Evolutionary conservation across 2,329 filamentous ascomycete genomes (phyloP), one percentile per base, ranked within the genome.

Genomic region (Coleophoma eucalyptorum): DNA sequence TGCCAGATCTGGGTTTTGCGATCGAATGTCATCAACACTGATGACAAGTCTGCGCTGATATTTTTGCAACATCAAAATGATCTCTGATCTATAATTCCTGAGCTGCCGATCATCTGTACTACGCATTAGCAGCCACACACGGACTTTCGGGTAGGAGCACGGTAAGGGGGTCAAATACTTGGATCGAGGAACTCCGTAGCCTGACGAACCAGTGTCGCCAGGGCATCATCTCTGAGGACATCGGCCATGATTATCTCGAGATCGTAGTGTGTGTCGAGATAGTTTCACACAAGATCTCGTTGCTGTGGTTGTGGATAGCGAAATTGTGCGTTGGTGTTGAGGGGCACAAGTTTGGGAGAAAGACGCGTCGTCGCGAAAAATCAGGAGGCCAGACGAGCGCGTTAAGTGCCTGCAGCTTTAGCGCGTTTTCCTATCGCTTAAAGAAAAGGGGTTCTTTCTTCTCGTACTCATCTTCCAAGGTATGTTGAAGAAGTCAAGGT

Each of bases 171-270:
- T 16, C 12, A 19, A 85, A 65, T 79, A 95, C 90, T 86, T 51
- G 91, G 91, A 74, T 96, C 91, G 43, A 97, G 82, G 65, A 96
- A 96, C 68, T 96, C 91, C 62, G 86, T 80, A 13, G 89, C 90
- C 56, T 87, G 82, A 62, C 90, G 86, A 67, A 96, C 20, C 21
- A 26, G 26, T n/a, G 20, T 26, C 31, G 20, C 26, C 12, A 13
- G 21, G 20, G n/a, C 42, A 32, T 44, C 42, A 16, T 44, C 42
- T 32, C 42, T 31, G 7, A 44, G 42, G n/a, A 33, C 5, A 18
- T 44, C 42, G 20, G 11, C 42, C 42, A 44, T 44, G n/a, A 16
- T 32, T 44, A 6, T 38, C 16, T 5, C 16, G 35, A 38, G 16
- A 18, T 12, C 16, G 35, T n/a, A 6, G 35, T 38, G 35, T 38